Conservation (phyloP, 805 yeast species). For the Nakazawaea ambrosiae region DNA sequence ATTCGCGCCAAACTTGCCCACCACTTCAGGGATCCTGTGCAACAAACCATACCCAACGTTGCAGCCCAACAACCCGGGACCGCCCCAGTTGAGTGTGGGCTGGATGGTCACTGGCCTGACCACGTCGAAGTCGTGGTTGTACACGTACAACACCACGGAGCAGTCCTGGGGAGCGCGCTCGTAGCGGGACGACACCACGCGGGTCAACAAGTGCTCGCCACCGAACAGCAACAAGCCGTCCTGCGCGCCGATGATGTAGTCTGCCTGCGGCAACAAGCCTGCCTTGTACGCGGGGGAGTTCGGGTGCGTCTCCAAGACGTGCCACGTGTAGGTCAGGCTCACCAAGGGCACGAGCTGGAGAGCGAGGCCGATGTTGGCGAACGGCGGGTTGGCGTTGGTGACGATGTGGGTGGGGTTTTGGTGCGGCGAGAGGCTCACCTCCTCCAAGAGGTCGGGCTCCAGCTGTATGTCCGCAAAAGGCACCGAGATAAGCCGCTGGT, state of each 20-base stretch:
- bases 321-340: conserved; percentile 82
- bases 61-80: conserved; percentile 81
- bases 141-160: conserved; percentile 58
- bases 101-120: conserved; percentile 83
- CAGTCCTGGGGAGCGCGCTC: conserved; percentile 28
- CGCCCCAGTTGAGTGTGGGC: conserved; percentile 73
- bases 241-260: conserved; percentile 81
- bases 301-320: conserved; percentile 65
- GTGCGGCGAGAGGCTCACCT: conserved; percentile 18
- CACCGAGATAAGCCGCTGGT: conserved; percentile 32
- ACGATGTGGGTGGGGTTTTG: conserved; percentile 12
- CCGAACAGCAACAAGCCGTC: conserved; percentile 83
- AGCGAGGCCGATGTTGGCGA: conserved; percentile 54
- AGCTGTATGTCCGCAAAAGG: conserved; percentile 13
- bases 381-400: conserved; percentile 25
- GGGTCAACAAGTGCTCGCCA: conserved; percentile 73
- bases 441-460: conserved; percentile 16
- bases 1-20: conserved; percentile 36
- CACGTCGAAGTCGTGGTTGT: conserved; percentile 81
- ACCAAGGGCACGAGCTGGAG: conserved; percentile 73
- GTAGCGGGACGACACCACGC: conserved; percentile 54
- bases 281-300: conserved; percentile 79
- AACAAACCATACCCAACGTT: conserved; percentile 91
- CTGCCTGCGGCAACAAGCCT: conserved; percentile 78
- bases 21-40: conserved; percentile 74